phyloP scores from a whole-genome alignment of 805 yeast genomes.

The Scheffersomyces coipomensis region DNA sequence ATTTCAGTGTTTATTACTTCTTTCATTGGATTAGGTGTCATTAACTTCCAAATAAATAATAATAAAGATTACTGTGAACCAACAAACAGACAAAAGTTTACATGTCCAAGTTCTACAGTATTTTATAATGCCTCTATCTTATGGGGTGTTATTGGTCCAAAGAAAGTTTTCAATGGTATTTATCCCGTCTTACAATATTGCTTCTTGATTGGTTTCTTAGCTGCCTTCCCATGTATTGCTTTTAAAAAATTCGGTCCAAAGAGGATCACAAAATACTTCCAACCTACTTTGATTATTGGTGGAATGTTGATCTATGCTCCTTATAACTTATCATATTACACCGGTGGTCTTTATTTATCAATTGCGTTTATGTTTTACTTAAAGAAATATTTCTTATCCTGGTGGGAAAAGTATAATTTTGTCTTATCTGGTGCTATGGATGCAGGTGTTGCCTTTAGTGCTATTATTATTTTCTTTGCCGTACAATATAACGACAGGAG shows the following conservation, averaged over 20 bases:
- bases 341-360: slow-evolving; percentile 26
- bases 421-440: slow-evolving; percentile 26
- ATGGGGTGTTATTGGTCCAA: slow-evolving; percentile 65
- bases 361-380: slow-evolving; percentile 26
- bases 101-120: slow-evolving; percentile 26
- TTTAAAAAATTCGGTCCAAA: slow-evolving; percentile 20
- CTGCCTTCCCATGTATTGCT: slow-evolving; percentile 20
- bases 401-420: slow-evolving; percentile 39
- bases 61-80: slow-evolving; percentile 37
- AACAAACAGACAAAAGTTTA: slow-evolving; percentile 43
- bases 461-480: slow-evolving; percentile 36
- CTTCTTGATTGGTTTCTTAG: slow-evolving; percentile 31
- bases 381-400: slow-evolving; percentile 23
- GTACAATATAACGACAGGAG: slow-evolving; percentile 30
- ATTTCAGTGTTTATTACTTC: slow-evolving; percentile 21
- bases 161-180: slow-evolving; percentile 29
- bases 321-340: slow-evolving; percentile 28
- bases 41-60: slow-evolving; percentile 29
- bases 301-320: slow-evolving; percentile 31
- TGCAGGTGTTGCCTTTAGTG: slow-evolving; percentile 34
- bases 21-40: slow-evolving; percentile 23
- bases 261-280: slow-evolving; percentile 24
- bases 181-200: slow-evolving; percentile 33
- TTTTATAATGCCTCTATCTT: slow-evolving; percentile 56
- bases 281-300: slow-evolving; percentile 33